phyloP scores from a whole-genome alignment of 2,329 filamentous ascomycete genomes.

The Saccharata proteae region DNA sequence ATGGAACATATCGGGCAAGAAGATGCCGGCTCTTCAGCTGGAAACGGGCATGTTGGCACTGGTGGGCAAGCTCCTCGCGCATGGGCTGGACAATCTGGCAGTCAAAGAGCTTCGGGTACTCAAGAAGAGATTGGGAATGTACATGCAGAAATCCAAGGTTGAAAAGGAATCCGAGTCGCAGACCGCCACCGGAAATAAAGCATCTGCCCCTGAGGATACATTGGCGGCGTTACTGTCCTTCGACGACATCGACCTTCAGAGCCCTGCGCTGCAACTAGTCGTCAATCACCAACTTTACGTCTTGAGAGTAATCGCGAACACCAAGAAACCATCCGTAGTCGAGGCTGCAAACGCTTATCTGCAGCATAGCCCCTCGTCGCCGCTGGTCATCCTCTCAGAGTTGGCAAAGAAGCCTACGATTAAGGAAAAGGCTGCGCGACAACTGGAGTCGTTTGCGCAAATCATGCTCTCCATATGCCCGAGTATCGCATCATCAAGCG shows the following conservation, averaged over 20 bases:
- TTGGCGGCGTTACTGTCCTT: slow-evolving; percentile 54
- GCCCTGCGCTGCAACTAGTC: slow-evolving; percentile 35
- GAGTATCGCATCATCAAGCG: slow-evolving; percentile 52
- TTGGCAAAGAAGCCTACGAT: slow-evolving; percentile 36
- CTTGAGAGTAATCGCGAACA: slow-evolving; percentile 49
- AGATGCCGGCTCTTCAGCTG: slow-evolving; percentile 52
- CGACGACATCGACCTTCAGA: slow-evolving; percentile 26
- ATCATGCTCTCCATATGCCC: slow-evolving; percentile 54
- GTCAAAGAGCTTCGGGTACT: slow-evolving; percentile 55
- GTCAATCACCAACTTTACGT: slow-evolving; percentile 53
- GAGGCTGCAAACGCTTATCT: slow-evolving; percentile 48
- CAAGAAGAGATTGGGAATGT: slow-evolving; percentile 47
- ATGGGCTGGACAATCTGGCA: slow-evolving; percentile 56
- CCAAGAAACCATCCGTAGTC: slow-evolving; percentile 47
- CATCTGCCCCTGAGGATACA: slow-evolving; percentile 24
- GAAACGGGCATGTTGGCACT: slow-evolving; percentile 64
- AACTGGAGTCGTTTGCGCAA: slow-evolving; percentile 56
- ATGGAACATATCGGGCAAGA: slow-evolving; percentile 36
- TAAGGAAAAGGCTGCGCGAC: slow-evolving; percentile 46
- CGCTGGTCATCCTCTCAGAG: slow-evolving; percentile 43
- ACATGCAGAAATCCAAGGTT: slow-evolving; percentile 12
- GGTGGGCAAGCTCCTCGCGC: slow-evolving; percentile 50
- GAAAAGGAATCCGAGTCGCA: slow-evolving; percentile 5
- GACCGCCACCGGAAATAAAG: slow-evolving; percentile 19
- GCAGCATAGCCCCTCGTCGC: slow-evolving; percentile 43